Base-by-base conservation (phyloP, 257 asterid species). In the Fraxinus anomala region DNA sequence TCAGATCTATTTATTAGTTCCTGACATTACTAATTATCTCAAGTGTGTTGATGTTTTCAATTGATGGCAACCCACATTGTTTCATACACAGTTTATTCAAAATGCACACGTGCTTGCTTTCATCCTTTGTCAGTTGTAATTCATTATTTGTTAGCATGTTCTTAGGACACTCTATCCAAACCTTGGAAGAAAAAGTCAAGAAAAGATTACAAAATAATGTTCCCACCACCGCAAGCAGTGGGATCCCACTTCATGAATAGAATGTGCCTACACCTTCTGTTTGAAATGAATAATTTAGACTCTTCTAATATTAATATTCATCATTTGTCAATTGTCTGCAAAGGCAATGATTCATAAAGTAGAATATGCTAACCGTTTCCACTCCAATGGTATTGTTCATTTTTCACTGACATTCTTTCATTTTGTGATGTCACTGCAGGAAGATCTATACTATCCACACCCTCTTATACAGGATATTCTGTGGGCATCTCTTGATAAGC, bases 371-470 rank as follows among this genome's bases (percentile, higher is more conserved):
- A 33, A 47, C 59, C 31, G 69, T 23, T 63, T 63, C 68, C 49
- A 76, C 74, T 68, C 65, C 31, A 72, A 39, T 61, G 61, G n/a
- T 44, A 9, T 70, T 67, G 51, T 76, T 37, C 74, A 14, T 39
- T 23, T 56, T 71, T 14, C 30, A 59, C 67, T 36, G 30, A 70
- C 31, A 49, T 70, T 76, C 61, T 68, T 44, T 77, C 40, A 42
- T 78, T 30, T 21, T 68, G 28, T 75, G 78, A 77, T 73, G 56
- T 69, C 74, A 49, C 75, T 91, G 91, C 94, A 95, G 99, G 99
- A 95, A 87, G 99, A 95, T 82, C 94, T 95, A 37, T 95, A 92
- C 92, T 95, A 95, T 83, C 99, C 97, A 13, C 99, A 92, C 81
- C 98, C 99, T 78, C 79, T 91, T 68, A 80, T 90, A 70, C 98